Conservation (phyloP, 176 grass and related monocot genomes). For the Triticum monococcum region DNA sequence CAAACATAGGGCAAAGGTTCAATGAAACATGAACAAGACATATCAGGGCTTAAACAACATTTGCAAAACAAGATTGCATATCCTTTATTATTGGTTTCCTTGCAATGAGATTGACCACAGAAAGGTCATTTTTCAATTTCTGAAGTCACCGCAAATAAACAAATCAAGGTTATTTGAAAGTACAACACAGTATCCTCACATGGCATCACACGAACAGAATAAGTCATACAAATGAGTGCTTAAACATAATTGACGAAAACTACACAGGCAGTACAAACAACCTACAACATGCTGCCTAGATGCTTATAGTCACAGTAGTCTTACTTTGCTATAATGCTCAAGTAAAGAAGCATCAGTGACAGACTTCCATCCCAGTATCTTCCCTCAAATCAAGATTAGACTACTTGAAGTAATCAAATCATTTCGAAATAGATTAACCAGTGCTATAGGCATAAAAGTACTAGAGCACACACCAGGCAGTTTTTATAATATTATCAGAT, state of each 20-base stretch:
- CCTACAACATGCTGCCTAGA: background rate
- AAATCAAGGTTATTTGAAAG: background rate
- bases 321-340: constrained; percentile 18
- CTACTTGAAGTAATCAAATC: background rate
- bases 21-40: constrained; percentile 12
- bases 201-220: background rate
- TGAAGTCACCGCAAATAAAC: constrained; percentile 9
- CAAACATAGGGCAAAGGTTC: background rate
- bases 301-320: background rate
- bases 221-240: background rate
- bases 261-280: background rate
- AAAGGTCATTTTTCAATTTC: constrained; percentile 18
- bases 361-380: background rate
- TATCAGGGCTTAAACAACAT: constrained; percentile 1
- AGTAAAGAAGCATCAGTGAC: background rate
- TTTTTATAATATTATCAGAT: background rate
- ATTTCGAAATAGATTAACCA: background rate
- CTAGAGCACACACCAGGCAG: background rate
- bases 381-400: background rate
- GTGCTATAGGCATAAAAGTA: background rate
- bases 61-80: background rate
- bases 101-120: background rate
- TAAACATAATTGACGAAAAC: background rate
- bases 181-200: background rate
- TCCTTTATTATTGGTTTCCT: background rate